These are phyloP conservation scores for Trichoderma sp. DNA, from an alignment of 2,329 filamentous ascomycete genomes.

Conservation along the genomic window DNA sequence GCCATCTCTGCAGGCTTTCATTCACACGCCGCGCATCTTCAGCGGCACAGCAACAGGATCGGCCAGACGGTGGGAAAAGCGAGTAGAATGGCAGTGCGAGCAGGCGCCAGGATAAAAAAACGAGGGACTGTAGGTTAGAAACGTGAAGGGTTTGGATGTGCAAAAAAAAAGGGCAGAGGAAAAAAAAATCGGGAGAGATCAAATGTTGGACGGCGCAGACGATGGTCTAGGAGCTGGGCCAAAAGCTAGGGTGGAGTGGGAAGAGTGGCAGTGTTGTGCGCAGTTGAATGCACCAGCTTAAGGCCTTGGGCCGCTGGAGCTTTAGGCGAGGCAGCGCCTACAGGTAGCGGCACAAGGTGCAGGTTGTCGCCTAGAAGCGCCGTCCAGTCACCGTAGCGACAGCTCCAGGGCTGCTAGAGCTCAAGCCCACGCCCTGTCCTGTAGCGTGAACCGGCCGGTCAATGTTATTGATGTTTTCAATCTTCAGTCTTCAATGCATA, in stretches of 20 bases:
- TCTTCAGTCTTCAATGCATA: neutral
- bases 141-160: neutral
- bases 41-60: conserved; percentile 5
- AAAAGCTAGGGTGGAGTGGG: conserved; percentile 17
- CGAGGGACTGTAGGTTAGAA: conserved; percentile 15
- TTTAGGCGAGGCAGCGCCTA: neutral
- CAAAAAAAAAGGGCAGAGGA: neutral
- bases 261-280: conserved; percentile 8
- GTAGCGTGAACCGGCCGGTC: neutral
- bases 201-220: conserved; percentile 11
- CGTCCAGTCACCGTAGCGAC: neutral
- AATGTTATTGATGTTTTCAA: neutral
- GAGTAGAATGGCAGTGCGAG: neutral
- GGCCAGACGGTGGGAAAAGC: neutral
- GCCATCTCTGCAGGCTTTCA: conserved; percentile 20
- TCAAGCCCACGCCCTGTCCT: neutral
- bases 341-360: neutral
- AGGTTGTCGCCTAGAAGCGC: neutral
- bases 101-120: conserved; percentile 2
- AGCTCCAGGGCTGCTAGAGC: neutral
- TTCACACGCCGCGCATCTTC: conserved; percentile 27
- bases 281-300: too few species aligned
- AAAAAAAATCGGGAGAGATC: conserved; percentile 2
- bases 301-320: neutral
- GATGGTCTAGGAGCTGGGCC: neutral